Base-by-base conservation (phyloP, 2,329 filamentous ascomycete species). In the Botrytis aclada region DNA sequence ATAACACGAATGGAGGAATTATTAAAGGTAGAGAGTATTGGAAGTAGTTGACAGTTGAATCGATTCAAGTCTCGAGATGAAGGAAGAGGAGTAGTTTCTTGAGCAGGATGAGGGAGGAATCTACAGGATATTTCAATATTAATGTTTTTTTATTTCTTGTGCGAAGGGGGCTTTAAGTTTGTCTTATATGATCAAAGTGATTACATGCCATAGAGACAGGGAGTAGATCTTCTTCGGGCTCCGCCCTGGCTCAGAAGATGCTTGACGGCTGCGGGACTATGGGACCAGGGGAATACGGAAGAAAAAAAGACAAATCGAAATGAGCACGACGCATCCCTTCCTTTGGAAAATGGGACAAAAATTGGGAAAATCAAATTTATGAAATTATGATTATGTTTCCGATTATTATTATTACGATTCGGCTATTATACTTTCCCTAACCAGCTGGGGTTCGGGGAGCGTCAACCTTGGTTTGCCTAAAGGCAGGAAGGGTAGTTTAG, bases 131-230 rank as follows among this genome's bases (percentile, higher is more conserved):
- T 61, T 61, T 71, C 69, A 66, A 70, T 70, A 74, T 70, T 69
- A 76, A 74, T 72, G 75, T 69, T 75, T 73, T 60, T 56, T 37
- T 73, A 63, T 41, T 61, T 61, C 62, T 66, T 66, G 69, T 76
- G 74, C 65, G 75, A 77, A 78, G 77, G 78, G 77, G 70, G 76
- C 73, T 75, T 72, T 56, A 64, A 41, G 51, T 70, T 69, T 78
- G 74, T 80, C 78, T 80, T 79, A 80, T 79, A 79, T 75, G 74
- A 77, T 72, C 69, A 73, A 71, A 39, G 64, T 69, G 74, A 78
- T 75, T 77, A 74, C 77, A 79, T 77, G 76, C 76, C 74, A 76
- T 71, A 74, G 73, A 74, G 72, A 73, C 67, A 76, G 76, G 77
- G 75, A 72, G 76, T 37, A 75, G 77, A 77, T 77, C 76, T 77